A percentile compares a stretch with the other conserved stretches of the same genome.
These are phyloP conservation scores for Beauveria sp. DNA, from an alignment of 2,329 filamentous ascomycete species.

Conservation along the genomic window DNA sequence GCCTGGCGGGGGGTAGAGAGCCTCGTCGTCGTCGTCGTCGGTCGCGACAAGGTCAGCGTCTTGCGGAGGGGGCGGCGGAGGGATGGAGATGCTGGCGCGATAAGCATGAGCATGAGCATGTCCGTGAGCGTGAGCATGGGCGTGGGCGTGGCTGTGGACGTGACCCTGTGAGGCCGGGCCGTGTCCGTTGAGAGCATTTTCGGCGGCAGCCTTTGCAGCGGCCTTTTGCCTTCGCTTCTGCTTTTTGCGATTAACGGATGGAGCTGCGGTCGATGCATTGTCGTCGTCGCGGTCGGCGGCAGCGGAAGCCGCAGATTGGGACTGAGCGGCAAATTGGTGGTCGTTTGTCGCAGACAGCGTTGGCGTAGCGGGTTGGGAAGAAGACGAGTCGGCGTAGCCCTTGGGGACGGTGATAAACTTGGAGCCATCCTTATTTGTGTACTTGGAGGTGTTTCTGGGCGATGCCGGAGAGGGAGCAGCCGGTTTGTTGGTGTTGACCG, in stretches of 20 bases:
- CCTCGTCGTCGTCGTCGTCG: slow-evolving; percentile 45
- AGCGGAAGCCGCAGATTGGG: slow-evolving; percentile 12
- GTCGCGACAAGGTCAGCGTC: slow-evolving; percentile 48
- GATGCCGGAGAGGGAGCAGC: slow-evolving; percentile 42
- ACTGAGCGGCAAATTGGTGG: slow-evolving; percentile 16
- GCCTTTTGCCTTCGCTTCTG: slow-evolving; percentile 87
- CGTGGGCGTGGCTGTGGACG: background rate
- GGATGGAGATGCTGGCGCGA: background rate
- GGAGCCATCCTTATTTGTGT: slow-evolving; percentile 61
- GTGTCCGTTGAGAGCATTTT: slow-evolving; percentile 15
- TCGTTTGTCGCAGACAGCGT: slow-evolving; percentile 32
- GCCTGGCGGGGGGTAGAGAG: slow-evolving; percentile 31
- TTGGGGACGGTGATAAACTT: slow-evolving; percentile 62
- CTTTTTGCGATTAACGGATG: slow-evolving; percentile 80
- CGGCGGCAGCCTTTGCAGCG: slow-evolving; percentile 55
- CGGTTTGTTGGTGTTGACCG: slow-evolving; percentile 45
- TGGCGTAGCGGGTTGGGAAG: slow-evolving; percentile 42
- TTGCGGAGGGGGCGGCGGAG: slow-evolving; percentile 13
- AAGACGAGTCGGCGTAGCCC: slow-evolving; percentile 39
- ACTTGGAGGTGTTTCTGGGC: slow-evolving; percentile 49
- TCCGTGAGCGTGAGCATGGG: slow-evolving; percentile 17
- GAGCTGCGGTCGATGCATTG: slow-evolving; percentile 19
- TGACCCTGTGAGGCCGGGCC: background rate
- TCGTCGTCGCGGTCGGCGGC: background rate
- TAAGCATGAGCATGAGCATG: background rate